phyloP scores from a whole-genome alignment of 768 basidiomycete species.

The Chiua virens region DNA sequence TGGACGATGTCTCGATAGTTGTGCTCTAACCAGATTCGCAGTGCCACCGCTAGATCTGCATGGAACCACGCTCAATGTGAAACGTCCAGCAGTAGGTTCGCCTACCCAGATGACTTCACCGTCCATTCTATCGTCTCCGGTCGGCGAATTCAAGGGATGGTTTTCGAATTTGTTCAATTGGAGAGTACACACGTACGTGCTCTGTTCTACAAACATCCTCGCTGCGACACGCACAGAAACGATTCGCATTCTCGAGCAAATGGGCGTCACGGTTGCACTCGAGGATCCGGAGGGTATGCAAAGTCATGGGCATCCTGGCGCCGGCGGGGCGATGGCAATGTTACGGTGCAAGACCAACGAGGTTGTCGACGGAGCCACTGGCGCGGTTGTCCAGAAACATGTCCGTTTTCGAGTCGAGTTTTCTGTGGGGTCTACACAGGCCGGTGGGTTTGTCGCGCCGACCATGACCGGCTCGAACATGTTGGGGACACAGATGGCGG shows the following conservation, averaged over 20 bases:
- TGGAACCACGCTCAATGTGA: conserved; percentile 38
- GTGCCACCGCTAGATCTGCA: conserved; percentile 59
- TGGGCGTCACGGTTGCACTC: conserved; percentile 63
- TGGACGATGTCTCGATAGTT: neutral
- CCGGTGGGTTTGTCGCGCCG: conserved; percentile 20
- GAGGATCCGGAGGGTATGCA: conserved; percentile 43
- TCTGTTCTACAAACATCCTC: conserved; percentile 59
- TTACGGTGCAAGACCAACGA: conserved; percentile 58
- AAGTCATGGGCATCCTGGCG: conserved; percentile 33
- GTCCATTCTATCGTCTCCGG: conserved; percentile 62
- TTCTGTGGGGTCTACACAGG: conserved; percentile 29
- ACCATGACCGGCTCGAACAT: neutral
- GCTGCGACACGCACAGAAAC: conserved; percentile 64
- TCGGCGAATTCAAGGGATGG: conserved; percentile 88
- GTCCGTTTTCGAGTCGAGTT: conserved; percentile 88
- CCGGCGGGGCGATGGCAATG: conserved; percentile 16
- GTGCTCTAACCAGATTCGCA: conserved; percentile 25
- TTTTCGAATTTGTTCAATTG: conserved; percentile 95
- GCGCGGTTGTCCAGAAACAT: conserved; percentile 60
- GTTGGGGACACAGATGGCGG: neutral
- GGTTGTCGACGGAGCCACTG: conserved; percentile 38
- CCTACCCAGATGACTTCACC: conserved; percentile 44
- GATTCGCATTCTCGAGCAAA: conserved; percentile 57
- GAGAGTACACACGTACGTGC: conserved; percentile 59
- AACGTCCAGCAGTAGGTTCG: conserved; percentile 50